A percentile compares a stretch with the other conserved stretches of the same genome.
Conservation (phyloP, 345 rosid species). For the Arabidopsis arenosa region DNA sequence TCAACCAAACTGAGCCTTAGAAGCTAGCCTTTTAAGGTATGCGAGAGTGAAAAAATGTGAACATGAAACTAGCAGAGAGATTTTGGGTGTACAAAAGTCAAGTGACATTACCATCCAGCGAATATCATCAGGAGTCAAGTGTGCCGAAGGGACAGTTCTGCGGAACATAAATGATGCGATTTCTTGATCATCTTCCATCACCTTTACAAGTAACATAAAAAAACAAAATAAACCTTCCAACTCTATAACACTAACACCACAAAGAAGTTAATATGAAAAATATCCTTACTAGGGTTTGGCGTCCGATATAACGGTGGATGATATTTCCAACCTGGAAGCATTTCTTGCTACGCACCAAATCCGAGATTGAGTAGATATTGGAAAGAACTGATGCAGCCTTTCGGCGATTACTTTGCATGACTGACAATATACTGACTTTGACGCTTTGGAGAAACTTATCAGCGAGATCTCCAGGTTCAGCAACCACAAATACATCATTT, state of each 20-base stretch:
- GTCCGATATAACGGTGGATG: slow-evolving; percentile 86
- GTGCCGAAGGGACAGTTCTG: slow-evolving; percentile 86
- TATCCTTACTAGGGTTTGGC: slow-evolving; percentile 81
- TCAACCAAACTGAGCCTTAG: background rate
- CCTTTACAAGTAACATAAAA: slow-evolving; percentile 52
- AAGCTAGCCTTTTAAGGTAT: background rate
- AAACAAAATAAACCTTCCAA: slow-evolving; percentile 18
- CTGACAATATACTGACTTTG: slow-evolving; percentile 75
- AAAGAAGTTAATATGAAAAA: background rate
- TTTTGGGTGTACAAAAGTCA: slow-evolving; percentile 8
- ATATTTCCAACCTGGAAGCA: slow-evolving; percentile 92
- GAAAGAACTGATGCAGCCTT: slow-evolving; percentile 65
- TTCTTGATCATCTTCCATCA: slow-evolving; percentile 96
- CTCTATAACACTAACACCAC: slow-evolving; percentile 13
- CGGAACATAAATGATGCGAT: slow-evolving; percentile 94
- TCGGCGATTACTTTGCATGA: slow-evolving; percentile 56
- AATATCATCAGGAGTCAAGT: slow-evolving; percentile 88
- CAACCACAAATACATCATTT: slow-evolving; percentile 96
- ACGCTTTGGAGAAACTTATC: slow-evolving; percentile 85
- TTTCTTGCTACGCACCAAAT: slow-evolving; percentile 65
- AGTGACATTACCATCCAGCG: slow-evolving; percentile 86
- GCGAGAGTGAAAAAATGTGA: slow-evolving; percentile 56
- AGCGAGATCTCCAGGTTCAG: slow-evolving; percentile 97
- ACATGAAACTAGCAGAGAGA: slow-evolving; percentile 14
- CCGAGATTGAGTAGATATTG: slow-evolving; percentile 72